Percentiles rank a stretch among this genome's conserved stretches.
phyloP scores from a whole-genome alignment of 2,329 filamentous ascomycete species.

The Byssoonygena ceratinophila region DNA sequence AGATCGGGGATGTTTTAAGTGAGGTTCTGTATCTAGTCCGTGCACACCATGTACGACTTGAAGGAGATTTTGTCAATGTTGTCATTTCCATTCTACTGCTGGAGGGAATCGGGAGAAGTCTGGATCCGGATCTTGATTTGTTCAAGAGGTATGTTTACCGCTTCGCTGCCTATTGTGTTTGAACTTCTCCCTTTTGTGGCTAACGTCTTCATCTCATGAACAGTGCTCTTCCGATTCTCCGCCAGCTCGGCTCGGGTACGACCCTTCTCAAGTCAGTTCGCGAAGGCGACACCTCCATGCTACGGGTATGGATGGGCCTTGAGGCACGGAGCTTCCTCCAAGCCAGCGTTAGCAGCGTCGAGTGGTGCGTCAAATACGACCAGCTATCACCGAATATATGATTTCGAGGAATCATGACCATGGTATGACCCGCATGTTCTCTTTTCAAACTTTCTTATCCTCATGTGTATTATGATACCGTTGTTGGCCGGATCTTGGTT shows the following conservation, averaged over 20 bases:
- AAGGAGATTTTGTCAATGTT: conserved; percentile 97
- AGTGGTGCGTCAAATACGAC: conserved; percentile 84
- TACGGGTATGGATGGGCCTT: conserved; percentile 82
- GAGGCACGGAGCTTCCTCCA: conserved; percentile 84
- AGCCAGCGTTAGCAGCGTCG: conserved; percentile 79
- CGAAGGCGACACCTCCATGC: conserved; percentile 68
- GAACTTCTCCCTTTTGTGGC: not conserved
- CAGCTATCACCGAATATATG: conserved; percentile 77
- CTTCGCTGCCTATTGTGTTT: no score
- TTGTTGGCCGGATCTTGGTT: not conserved
- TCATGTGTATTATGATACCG: not conserved
- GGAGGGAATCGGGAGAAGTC: conserved; percentile 79
- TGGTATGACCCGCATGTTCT: not conserved
- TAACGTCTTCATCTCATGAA: conserved; percentile 23
- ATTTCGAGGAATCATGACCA: not conserved
- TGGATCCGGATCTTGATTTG: conserved; percentile 80
- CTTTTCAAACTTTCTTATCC: not conserved
- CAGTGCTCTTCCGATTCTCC: conserved; percentile 78
- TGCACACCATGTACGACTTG: conserved; percentile 79
- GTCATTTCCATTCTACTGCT: conserved; percentile 88
- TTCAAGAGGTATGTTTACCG: conserved; percentile 59
- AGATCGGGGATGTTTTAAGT: conserved; percentile 89
- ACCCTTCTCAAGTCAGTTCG: conserved; percentile 51
- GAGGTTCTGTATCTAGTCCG: conserved; percentile 87
- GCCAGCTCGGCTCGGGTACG: conserved; percentile 63